These are phyloP conservation scores for Trypanosoma brucei DNA, from an alignment of 208 protist genomes.

Conservation along the genomic window DNA sequence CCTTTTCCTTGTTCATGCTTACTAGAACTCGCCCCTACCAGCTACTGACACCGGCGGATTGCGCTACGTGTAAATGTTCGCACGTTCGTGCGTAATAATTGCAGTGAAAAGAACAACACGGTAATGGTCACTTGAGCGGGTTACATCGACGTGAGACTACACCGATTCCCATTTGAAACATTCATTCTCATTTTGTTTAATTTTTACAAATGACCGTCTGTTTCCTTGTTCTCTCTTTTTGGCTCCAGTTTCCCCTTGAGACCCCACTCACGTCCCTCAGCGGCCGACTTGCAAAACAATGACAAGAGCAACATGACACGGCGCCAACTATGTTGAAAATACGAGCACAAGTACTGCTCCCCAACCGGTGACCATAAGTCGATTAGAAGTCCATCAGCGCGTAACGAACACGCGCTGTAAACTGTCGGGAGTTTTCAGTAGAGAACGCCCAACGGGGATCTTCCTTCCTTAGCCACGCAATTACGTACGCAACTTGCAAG, in stretches of 20 bases:
- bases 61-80: no score
- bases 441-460: constrained; percentile 89
- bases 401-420: constrained; percentile 74
- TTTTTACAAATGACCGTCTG: no score
- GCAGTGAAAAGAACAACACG: no score
- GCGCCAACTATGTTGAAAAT: neutral
- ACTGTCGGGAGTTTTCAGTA: constrained; percentile 87
- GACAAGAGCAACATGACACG: neutral
- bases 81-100: no score
- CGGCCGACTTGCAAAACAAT: constrained; percentile 6
- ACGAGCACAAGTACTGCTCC: no score
- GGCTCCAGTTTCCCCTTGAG: no score
- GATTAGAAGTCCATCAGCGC: constrained; percentile 81
- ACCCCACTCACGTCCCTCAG: neutral
- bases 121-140: no score
- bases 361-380: neutral
- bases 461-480: constrained; percentile 90
- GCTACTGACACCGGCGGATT: no score
- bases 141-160: no score
- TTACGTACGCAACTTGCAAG: constrained; percentile 87
- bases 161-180: no score
- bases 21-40: neutral
- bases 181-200: no score
- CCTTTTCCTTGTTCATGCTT: constrained; percentile 61
- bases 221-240: no score